These are phyloP conservation scores for Gastrolobium villosum DNA, from an alignment of 306 rosid genomes.

Conservation along the genomic window DNA sequence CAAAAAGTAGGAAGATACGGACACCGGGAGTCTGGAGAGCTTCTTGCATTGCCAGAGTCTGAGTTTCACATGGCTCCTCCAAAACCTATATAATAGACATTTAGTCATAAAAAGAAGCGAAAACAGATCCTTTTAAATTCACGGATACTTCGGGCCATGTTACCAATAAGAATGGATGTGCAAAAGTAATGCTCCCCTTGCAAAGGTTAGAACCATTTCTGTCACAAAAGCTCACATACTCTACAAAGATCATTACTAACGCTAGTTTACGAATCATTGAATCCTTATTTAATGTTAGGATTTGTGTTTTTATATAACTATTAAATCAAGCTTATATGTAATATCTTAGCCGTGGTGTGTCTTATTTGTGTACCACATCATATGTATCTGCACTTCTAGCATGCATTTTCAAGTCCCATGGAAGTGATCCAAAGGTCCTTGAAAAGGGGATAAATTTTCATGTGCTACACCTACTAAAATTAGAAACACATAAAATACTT, in stretches of 20 bases:
- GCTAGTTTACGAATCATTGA: slow-evolving; percentile 6
- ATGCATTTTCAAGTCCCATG: background rate
- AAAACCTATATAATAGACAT: slow-evolving; percentile 58
- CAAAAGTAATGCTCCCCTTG: background rate
- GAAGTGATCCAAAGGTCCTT: slow-evolving; percentile 2
- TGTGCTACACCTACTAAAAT: too few relatives aligned
- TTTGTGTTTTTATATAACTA: background rate
- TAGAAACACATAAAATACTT: too few relatives aligned
- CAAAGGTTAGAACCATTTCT: background rate
- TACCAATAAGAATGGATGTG: slow-evolving; percentile 11
- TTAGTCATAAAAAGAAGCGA: slow-evolving; percentile 32
- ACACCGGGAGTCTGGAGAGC: slow-evolving; percentile 81
- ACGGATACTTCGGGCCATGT: slow-evolving; percentile 16
- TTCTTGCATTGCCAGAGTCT: slow-evolving; percentile 65
- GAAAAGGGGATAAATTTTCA: background rate
- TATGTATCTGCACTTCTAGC: background rate
- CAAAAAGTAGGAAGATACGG: slow-evolving; percentile 40
- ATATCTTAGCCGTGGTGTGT: background rate
- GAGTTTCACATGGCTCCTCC: slow-evolving; percentile 74
- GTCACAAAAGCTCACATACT: background rate
- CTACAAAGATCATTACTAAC: background rate
- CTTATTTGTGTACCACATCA: too few relatives aligned
- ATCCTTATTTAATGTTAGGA: background rate
- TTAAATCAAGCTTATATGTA: background rate
- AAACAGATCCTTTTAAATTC: background rate